Conservation (phyloP, 768 basidiomycete genomes). For the Trametes villosa region DNA sequence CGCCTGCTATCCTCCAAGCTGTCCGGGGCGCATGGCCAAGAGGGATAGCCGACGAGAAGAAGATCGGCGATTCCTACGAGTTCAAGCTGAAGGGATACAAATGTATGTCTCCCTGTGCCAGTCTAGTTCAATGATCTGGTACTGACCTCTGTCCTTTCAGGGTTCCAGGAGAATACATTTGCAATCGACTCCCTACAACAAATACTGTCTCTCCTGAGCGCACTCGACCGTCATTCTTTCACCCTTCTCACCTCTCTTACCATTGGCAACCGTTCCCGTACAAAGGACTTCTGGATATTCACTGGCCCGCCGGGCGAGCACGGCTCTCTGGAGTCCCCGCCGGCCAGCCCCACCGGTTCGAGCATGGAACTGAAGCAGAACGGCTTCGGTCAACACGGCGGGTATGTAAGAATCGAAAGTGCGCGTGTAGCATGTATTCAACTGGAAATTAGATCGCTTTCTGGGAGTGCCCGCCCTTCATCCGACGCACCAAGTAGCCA, state of each 20-base stretch:
- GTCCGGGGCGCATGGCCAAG: conserved; percentile 80
- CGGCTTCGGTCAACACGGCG: conserved; percentile 5
- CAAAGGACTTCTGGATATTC: conserved; percentile 82
- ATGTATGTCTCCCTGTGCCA: conserved; percentile 49
- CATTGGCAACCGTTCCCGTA: conserved; percentile 70
- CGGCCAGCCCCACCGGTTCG: conserved; percentile 40
- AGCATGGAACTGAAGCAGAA: conserved; percentile 39
- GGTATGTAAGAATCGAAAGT: background rate
- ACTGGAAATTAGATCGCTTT: background rate
- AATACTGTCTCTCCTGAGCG: conserved; percentile 66
- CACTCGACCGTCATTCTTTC: conserved; percentile 71
- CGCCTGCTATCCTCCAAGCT: conserved; percentile 81
- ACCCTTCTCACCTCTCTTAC: conserved; percentile 70
- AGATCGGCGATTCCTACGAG: conserved; percentile 73
- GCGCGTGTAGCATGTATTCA: background rate
- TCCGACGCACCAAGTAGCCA: conserved; percentile 9
- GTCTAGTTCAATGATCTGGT: conserved; percentile 22
- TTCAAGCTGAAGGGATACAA: conserved; percentile 84
- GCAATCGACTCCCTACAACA: conserved; percentile 73
- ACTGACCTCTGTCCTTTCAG: conserved; percentile 40
- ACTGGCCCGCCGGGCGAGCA: conserved; percentile 48
- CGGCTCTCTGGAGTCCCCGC: conserved; percentile 38
- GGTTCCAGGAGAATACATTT: conserved; percentile 81
- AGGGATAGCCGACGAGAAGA: conserved; percentile 79
- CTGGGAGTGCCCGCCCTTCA: conserved; percentile 5